Percentiles rank a stretch among this genome's conserved stretches.
phyloP scores from a whole-genome alignment of 2,329 filamentous ascomycete species.

The Verruconis gallopava region DNA sequence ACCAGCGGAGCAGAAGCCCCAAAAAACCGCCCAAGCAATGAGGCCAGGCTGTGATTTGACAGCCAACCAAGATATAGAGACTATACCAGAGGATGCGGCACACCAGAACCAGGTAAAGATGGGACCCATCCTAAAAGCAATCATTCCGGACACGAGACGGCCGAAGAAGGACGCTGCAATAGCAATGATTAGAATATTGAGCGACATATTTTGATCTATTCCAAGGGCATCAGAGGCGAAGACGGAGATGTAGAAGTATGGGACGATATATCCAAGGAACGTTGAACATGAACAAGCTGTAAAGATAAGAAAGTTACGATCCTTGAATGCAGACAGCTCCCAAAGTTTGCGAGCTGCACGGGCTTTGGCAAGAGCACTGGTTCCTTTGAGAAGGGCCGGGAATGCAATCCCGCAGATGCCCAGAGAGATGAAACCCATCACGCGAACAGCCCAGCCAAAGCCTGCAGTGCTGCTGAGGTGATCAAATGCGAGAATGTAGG shows the following conservation, averaged over 20 bases:
- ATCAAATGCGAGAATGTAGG: conserved; percentile 26
- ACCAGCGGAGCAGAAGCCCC: conserved; percentile 26
- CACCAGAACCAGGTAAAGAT: conserved; percentile 24
- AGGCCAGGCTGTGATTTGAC: conserved; percentile 19
- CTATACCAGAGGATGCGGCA: conserved; percentile 17
- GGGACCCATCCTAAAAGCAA: conserved; percentile 22
- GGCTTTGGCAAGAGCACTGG: conserved; percentile 16
- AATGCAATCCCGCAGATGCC: conserved; percentile 20
- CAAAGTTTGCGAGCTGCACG: conserved; percentile 22
- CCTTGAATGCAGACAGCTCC: conserved; percentile 21
- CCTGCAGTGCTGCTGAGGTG: conserved; percentile 17
- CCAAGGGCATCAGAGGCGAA: conserved; percentile 21
- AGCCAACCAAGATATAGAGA: conserved; percentile 21
- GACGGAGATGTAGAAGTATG: conserved; percentile 26
- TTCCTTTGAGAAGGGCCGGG: conserved; percentile 23
- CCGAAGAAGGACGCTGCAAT: conserved; percentile 25
- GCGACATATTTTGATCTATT: conserved; percentile 17
- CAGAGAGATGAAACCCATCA: conserved; percentile 15
- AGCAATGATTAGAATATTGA: conserved; percentile 17
- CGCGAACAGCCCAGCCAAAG: conserved; percentile 25
- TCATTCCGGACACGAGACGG: conserved; percentile 17
- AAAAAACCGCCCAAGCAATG: conserved; percentile 23
- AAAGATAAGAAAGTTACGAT: conserved; percentile 22
- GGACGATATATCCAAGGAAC: conserved; percentile 25
- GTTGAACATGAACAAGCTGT: conserved; percentile 21